phyloP scores from a whole-genome alignment of 2,329 filamentous ascomycete species.

The Colletotrichum sp. region DNA sequence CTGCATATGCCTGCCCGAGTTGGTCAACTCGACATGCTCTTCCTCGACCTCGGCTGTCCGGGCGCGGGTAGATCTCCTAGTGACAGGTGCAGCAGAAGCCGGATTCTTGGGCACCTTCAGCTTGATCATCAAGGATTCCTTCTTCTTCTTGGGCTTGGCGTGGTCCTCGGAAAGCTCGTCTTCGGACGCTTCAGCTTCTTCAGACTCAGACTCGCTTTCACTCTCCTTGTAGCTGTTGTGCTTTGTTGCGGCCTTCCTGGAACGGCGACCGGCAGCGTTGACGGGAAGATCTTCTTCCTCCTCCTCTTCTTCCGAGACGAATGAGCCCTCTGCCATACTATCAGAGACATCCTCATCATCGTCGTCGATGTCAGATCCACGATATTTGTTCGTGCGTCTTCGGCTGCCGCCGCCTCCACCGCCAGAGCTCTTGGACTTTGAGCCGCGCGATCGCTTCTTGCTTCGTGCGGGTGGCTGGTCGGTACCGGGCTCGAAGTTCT shows the following conservation, averaged over 20 bases:
- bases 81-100: constrained; percentile 26
- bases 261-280: constrained; percentile 52
- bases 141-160: constrained; percentile 33
- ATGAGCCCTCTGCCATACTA: constrained; percentile 56
- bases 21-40: constrained; percentile 61
- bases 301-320: constrained; percentile 45
- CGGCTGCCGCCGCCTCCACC: constrained; percentile 31
- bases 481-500: constrained; percentile 64
- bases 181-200: constrained; percentile 32
- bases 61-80: constrained; percentile 56
- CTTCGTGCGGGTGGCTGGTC: constrained; percentile 47
- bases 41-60: constrained; percentile 61
- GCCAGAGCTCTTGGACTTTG: constrained; percentile 39
- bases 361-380: constrained; percentile 67
- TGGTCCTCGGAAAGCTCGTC: constrained; percentile 22
- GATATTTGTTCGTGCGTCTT: constrained; percentile 50
- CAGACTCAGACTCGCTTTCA: constrained; percentile 44
- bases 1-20: constrained; percentile 63
- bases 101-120: constrained; percentile 42
- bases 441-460: constrained; percentile 38
- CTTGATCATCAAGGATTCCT: constrained; percentile 42
- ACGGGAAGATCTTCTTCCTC: constrained; percentile 44
- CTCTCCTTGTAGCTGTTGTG: constrained; percentile 53
- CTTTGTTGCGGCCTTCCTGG: constrained; percentile 52
- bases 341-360: constrained; percentile 63